Evolutionary conservation across 768 basidiomycete species (phyloP).

Genomic region (Pisolithus sp.): DNA sequence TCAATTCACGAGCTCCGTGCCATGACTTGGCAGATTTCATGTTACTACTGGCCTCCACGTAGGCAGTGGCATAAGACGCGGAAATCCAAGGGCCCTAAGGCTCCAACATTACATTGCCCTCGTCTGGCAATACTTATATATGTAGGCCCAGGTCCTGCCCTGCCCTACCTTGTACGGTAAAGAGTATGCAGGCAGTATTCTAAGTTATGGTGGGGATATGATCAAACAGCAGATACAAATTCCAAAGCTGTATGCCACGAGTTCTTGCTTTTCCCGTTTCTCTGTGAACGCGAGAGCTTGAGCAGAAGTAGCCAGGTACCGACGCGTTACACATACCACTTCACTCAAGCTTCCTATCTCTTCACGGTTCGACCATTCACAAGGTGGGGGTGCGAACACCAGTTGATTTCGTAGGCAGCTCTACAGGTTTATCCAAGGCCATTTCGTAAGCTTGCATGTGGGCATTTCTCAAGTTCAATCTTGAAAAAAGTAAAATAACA

Average conservation of each 20-base stretch:
- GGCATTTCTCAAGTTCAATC: constrained; percentile 23
- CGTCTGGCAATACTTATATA: no score
- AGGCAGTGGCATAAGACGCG: no score
- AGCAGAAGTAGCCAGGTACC: constrained; percentile 1
- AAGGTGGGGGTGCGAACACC: constrained; percentile 17
- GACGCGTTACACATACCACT: neutral
- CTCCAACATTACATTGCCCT: no score
- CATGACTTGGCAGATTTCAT: neutral
- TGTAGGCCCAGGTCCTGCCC: no score
- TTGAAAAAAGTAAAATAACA: neutral
- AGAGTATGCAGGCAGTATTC: neutral
- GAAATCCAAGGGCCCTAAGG: no score
- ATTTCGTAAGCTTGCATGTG: constrained; percentile 8
- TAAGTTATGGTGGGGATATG: neutral
- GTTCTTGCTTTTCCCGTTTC: constrained; percentile 3
- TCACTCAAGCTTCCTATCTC: neutral
- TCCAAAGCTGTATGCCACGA: constrained; percentile 12
- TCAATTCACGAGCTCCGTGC: neutral
- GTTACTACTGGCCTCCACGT: neutral
- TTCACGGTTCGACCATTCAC: constrained; percentile 1
- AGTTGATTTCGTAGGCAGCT: constrained; percentile 16
- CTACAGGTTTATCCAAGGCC: neutral
- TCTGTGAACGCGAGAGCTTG: neutral
- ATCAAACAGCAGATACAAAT: neutral
- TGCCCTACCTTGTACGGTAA: no score